Conservation (phyloP, 345 rosid species). For the Euclidium syriacum region DNA sequence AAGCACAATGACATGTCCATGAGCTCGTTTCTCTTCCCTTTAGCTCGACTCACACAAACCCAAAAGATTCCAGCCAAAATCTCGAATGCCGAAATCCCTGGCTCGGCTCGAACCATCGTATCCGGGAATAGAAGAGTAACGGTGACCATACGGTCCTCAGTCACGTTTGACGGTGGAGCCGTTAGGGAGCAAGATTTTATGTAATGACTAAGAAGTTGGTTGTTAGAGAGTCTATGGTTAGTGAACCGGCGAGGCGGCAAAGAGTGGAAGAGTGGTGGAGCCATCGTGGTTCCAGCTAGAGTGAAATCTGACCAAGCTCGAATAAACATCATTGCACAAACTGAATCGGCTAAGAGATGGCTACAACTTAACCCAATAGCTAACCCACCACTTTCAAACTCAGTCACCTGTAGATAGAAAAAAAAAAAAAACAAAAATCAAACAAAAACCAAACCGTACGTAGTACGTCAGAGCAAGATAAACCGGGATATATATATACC, state of each 20-base stretch:
- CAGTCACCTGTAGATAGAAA: conserved; percentile 47
- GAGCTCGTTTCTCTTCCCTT: conserved; percentile 34
- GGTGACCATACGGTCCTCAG: conserved; percentile 26
- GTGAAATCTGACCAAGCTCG: conserved; percentile 74
- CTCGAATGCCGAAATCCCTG: conserved; percentile 30
- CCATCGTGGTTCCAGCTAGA: conserved; percentile 23
- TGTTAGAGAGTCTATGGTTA: conserved; percentile 19
- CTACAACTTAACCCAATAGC: conserved; percentile 71
- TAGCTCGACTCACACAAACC: conserved; percentile 47
- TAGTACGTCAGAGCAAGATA: neutral
- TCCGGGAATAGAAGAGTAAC: conserved; percentile 39
- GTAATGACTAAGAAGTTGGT: conserved; percentile 39
- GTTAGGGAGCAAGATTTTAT: conserved; percentile 22
- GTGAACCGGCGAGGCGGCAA: conserved; percentile 35
- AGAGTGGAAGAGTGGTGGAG: conserved; percentile 47
- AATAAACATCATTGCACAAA: conserved; percentile 49
- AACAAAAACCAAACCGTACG: neutral
- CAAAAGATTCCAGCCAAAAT: conserved; percentile 58
- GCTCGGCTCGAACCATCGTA: conserved; percentile 37
- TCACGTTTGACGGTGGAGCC: neutral
- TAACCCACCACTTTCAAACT: conserved; percentile 70
- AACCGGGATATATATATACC: conserved; percentile 29
- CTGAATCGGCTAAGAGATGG: conserved; percentile 60
- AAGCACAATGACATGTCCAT: conserved; percentile 46
- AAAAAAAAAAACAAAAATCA: neutral